Conservation (phyloP, 108 stramenopile genomes). For the Cylindrotheca fusiformis region DNA sequence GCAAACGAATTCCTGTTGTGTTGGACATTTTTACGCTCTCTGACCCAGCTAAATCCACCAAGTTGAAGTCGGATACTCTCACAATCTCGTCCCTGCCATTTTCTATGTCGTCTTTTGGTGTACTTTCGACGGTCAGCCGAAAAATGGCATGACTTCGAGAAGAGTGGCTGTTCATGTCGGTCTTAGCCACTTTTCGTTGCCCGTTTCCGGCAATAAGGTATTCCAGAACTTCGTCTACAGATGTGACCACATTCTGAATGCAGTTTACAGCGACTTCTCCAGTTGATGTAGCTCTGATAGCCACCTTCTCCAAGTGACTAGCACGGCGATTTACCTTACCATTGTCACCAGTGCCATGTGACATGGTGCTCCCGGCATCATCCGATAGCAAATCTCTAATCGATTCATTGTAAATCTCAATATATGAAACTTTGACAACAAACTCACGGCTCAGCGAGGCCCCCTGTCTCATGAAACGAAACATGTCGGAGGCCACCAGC, state of each 20-base stretch:
- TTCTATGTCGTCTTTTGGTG: constrained; percentile 37
- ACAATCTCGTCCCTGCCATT: constrained; percentile 13
- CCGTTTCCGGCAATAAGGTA: constrained; percentile 61
- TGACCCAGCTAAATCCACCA: constrained; percentile 90
- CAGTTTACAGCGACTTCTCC: constrained; percentile 91
- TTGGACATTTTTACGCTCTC: constrained; percentile 67
- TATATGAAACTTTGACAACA: constrained; percentile 64
- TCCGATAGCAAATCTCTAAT: constrained; percentile 90
- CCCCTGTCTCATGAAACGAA: constrained; percentile 32
- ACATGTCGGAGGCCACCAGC: constrained; percentile 58
- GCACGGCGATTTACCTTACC: background rate
- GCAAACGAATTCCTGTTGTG: constrained; percentile 38
- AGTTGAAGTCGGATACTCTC: constrained; percentile 66
- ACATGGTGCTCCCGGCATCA: constrained; percentile 16
- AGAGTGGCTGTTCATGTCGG: constrained; percentile 89
- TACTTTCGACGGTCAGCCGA: constrained; percentile 68
- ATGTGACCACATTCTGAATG: constrained; percentile 52
- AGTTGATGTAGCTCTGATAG: constrained; percentile 60
- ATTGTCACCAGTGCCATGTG: background rate
- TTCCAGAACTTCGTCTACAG: constrained; percentile 58
- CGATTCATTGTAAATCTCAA: constrained; percentile 97
- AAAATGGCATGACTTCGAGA: constrained; percentile 93
- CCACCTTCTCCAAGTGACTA: background rate
- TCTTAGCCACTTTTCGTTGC: constrained; percentile 72
- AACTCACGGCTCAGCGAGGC: constrained; percentile 20